These are phyloP conservation scores for Aspergillus caelatus DNA, from an alignment of 2,329 filamentous ascomycete species.

Conservation along the genomic window DNA sequence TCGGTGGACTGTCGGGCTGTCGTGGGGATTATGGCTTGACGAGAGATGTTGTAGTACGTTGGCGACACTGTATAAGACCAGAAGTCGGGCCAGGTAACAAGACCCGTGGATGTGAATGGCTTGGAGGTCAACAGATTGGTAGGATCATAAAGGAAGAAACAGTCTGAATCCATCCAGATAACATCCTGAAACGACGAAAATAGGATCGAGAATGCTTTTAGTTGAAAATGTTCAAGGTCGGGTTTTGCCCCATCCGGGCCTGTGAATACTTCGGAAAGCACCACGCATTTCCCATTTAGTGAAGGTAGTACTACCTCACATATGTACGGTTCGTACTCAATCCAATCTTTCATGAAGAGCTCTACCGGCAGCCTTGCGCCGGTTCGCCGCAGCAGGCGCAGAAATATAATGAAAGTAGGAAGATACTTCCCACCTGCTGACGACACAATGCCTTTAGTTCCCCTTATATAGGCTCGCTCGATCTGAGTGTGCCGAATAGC, in stretches of 20 bases:
- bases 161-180: background rate
- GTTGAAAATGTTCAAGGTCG: background rate
- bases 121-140: background rate
- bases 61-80: background rate
- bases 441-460: background rate
- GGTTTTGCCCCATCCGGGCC: background rate
- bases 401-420: background rate
- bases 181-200: background rate
- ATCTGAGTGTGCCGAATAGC: background rate
- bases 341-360: background rate
- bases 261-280: background rate
- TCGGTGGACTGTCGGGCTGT: background rate
- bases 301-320: background rate
- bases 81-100: background rate
- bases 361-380: background rate
- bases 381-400: background rate
- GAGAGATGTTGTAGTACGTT: background rate
- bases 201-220: background rate
- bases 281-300: background rate
- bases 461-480: background rate
- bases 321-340: background rate
- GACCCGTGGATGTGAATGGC: background rate
- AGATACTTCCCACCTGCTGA: background rate
- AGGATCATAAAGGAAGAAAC: background rate
- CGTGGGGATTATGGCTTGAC: background rate